Percentiles rank a stretch among this genome's conserved stretches.
These are phyloP conservation scores for Aureobasidium sp. DNA, from an alignment of 2,329 filamentous ascomycete genomes.

Conservation along the genomic window DNA sequence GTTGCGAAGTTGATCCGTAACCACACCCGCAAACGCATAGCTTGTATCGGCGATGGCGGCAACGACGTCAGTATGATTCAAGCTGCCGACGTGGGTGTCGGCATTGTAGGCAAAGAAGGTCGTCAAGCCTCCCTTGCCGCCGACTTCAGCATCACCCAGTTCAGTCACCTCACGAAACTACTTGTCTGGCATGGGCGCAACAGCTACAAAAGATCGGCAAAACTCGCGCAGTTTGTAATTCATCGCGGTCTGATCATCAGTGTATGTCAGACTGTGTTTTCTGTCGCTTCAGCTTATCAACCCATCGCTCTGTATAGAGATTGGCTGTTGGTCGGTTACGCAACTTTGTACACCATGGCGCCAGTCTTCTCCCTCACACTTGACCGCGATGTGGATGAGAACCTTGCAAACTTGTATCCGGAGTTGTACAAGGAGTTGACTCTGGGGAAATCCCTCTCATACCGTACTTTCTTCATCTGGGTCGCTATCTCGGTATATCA, in stretches of 20 bases:
- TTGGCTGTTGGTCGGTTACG: conserved; percentile 94
- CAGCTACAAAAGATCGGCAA: conserved; percentile 90
- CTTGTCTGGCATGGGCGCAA: conserved; percentile 99
- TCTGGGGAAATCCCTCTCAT: conserved; percentile 73
- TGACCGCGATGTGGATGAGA: conserved; percentile 90
- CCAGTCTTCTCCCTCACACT: conserved; percentile 91
- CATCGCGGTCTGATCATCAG: conserved; percentile 92
- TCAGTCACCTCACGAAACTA: conserved; percentile 88
- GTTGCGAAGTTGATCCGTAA: conserved; percentile 82
- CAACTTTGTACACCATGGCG: conserved; percentile 87
- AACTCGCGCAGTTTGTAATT: conserved; percentile 95
- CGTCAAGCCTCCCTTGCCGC: conserved; percentile 89
- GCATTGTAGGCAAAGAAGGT: conserved; percentile 96
- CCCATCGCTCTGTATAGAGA: conserved; percentile 92
- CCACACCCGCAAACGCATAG: conserved; percentile 88
- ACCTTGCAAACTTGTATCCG: conserved; percentile 86
- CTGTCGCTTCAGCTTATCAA: conserved; percentile 84
- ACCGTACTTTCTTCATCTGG: conserved; percentile 95
- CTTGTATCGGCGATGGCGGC: conserved; percentile 94
- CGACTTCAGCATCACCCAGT: conserved; percentile 94
- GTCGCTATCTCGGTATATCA: conserved; percentile 92
- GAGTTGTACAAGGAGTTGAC: conserved; percentile 98
- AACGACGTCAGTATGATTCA: conserved; percentile 99
- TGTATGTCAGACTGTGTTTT: conserved; percentile 96
- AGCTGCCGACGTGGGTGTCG: conserved; percentile 92